Evolutionary conservation across 305 asterid species (phyloP), one percentile per base, ranked within the genome.

Genomic region (Fraxinus platypoda): DNA sequence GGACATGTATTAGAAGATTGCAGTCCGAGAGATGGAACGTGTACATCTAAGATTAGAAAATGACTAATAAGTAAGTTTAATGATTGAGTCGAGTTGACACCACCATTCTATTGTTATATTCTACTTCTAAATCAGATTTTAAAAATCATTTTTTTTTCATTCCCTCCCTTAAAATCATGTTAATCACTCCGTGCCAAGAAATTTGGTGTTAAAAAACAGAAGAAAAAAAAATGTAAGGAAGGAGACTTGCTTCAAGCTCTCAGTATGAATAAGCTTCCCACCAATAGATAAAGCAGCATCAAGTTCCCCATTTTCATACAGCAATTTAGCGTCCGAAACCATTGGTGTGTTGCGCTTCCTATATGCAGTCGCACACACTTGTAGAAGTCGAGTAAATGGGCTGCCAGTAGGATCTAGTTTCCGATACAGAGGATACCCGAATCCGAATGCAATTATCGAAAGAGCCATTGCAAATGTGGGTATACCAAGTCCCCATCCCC

Each of bases 391-490:
- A 0, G 91, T 88, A 68, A 88, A 34, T 0, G 91, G 91, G 54
- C 91, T 88, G 7, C 91, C 89, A 3, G 86, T 89, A 15, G 89
- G 88, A 49, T 82, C 83, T 23, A 84, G 87, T 54, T 84, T 75
- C 64, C 89, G 83, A 73, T 87, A 87, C 37, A 81, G 8, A 1
- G 81, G 4, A 87, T 84, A 28, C 83, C 89, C 11, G 83, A 76
- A 68, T 76, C 84, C 77, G 7, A 83, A 79, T 0, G 74, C 86
- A 17, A 87, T 12, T 12, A 68, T 85, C 0, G 89, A 87, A 76
- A 87, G 13, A 3, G 89, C 89, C 89, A 87, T 87, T 3, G 87
- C 87, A 21, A 80, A 84, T 2, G 89, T 87, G 3, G 89, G 89
- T 0, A 87, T 66, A 21, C 90, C 90, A 23, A 87, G 85, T 2